A percentile compares a stretch with the other conserved stretches of the same genome.
phyloP scores from a whole-genome alignment of 2,329 filamentous ascomycete species.

The Colletotrichum neosansevieriae region DNA sequence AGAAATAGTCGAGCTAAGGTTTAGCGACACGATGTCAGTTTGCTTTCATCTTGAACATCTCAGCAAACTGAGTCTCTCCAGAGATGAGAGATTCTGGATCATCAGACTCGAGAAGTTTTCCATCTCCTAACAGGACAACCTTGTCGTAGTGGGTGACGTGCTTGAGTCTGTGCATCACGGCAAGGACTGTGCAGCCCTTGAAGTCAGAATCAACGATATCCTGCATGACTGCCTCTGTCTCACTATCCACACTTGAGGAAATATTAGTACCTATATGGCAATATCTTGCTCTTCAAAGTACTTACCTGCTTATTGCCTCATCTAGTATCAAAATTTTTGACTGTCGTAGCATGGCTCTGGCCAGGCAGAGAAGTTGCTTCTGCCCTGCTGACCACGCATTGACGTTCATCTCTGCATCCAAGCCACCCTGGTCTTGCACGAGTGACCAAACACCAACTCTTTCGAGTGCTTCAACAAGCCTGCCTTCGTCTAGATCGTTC shows the following conservation, averaged over 20 bases:
- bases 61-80: too few relatives aligned
- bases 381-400: slow-evolving; percentile 21
- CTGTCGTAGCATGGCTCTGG: slow-evolving; percentile 15
- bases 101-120: too few relatives aligned
- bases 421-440: slow-evolving; percentile 9
- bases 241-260: slow-evolving; percentile 40
- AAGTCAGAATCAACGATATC: slow-evolving; percentile 44
- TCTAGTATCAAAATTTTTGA: slow-evolving; percentile 23
- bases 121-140: too few relatives aligned
- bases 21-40: too few relatives aligned
- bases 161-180: too few relatives aligned
- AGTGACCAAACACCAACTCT: slow-evolving; percentile 8
- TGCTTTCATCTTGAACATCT: too few relatives aligned
- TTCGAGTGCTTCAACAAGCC: neutral
- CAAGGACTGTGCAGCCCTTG: too few relatives aligned
- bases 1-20: too few relatives aligned
- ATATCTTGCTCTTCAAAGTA: neutral
- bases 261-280: too few relatives aligned
- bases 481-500: neutral
- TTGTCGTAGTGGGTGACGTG: too few relatives aligned
- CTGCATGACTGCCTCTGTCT: slow-evolving; percentile 44
- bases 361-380: slow-evolving; percentile 29
- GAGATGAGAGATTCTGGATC: too few relatives aligned
- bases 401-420: slow-evolving; percentile 6
- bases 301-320: slow-evolving; percentile 29